Evolutionary conservation across 1,139 yeast genomes (phyloP).

Genomic region (Blastobotrys buckinghamii): DNA sequence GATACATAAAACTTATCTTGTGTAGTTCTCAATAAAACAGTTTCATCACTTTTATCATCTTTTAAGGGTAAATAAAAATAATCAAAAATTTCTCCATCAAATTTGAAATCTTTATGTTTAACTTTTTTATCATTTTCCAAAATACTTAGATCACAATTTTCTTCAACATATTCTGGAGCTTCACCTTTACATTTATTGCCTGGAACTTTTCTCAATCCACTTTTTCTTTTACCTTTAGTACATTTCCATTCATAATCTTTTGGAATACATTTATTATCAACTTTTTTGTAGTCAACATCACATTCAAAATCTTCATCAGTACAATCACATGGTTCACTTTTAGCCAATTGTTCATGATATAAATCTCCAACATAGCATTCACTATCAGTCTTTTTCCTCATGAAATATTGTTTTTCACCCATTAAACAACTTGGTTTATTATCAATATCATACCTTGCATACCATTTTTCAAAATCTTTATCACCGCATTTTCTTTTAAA

Average conservation of each 20-base stretch:
- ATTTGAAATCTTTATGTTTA: constrained; percentile 30
- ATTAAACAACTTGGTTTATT: constrained; percentile 57
- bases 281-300: constrained; percentile 46
- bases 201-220: constrained; percentile 38
- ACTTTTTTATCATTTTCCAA: constrained; percentile 19
- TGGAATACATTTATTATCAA: constrained; percentile 46
- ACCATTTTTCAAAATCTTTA: constrained; percentile 75
- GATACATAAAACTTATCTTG: constrained; percentile 54
- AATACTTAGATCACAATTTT: background rate
- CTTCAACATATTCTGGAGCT: constrained; percentile 8
- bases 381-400: constrained; percentile 62
- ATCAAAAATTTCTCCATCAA: constrained; percentile 42
- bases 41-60: constrained; percentile 44
- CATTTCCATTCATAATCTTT: constrained; percentile 16
- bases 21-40: constrained; percentile 58
- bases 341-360: constrained; percentile 52
- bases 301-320: constrained; percentile 68
- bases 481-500: constrained; percentile 34
- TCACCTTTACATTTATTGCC: constrained; percentile 44
- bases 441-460: constrained; percentile 47
- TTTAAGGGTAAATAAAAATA: constrained; percentile 50
- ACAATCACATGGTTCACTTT: constrained; percentile 63
- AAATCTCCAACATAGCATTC: constrained; percentile 61
- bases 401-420: constrained; percentile 66
- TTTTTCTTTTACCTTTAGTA: constrained; percentile 21